Evolutionary conservation across 768 basidiomycete species (phyloP).

Genomic region (Podaxis mareebaensis): DNA sequence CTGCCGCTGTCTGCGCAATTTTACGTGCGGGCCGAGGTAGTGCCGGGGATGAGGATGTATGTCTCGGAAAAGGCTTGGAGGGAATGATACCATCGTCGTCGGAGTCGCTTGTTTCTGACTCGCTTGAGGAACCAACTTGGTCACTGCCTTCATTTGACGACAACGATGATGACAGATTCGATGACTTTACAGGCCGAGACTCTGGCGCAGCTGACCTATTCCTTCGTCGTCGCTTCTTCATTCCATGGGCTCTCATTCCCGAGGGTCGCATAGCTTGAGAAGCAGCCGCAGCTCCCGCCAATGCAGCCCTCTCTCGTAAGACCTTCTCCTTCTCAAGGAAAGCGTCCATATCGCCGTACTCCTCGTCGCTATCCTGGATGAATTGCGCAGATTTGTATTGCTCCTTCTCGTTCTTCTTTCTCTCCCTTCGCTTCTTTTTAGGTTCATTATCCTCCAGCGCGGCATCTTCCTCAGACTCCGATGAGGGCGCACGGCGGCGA

Average conservation of each 20-base stretch:
- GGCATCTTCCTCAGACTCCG: conserved; percentile 43
- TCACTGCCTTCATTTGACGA: background rate
- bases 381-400: conserved; percentile 87
- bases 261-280: conserved; percentile 41
- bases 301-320: conserved; percentile 54
- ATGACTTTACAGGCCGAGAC: background rate
- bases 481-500: conserved; percentile 44
- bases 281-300: conserved; percentile 23
- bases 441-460: conserved; percentile 36
- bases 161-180: background rate
- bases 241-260: conserved; percentile 53
- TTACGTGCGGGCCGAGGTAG: conserved; percentile 4
- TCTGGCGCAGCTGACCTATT: conserved; percentile 25
- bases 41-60: background rate
- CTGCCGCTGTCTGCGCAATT: background rate
- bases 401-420: conserved; percentile 58
- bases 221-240: conserved; percentile 48
- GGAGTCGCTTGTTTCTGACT: background rate
- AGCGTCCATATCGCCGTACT: conserved; percentile 75
- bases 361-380: conserved; percentile 89
- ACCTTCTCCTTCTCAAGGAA: conserved; percentile 79
- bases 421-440: conserved; percentile 62
- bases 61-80: background rate
- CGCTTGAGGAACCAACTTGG: background rate
- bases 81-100: background rate